Conservation (phyloP, 73 alveolate species). For the Halteria grandinella region DNA sequence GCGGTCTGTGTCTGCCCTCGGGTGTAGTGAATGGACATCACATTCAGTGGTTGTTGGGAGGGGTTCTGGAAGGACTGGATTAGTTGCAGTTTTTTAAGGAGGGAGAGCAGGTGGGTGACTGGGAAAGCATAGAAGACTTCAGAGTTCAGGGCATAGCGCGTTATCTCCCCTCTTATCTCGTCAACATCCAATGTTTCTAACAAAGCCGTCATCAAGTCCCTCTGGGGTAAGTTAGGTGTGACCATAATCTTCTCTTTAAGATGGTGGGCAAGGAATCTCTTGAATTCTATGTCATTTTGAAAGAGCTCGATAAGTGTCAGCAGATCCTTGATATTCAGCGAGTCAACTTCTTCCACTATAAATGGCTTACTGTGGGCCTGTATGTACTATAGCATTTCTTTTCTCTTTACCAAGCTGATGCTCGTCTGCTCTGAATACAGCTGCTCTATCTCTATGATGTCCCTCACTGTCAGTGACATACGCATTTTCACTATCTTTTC, state of each 20-base stretch:
- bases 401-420: no score
- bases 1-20: no score
- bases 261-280: slow-evolving; percentile 7
- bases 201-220: slow-evolving; percentile 15
- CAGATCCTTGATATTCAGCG: not conserved
- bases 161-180: slow-evolving; percentile 8
- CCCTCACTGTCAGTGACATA: no score
- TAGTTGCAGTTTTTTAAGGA: not conserved
- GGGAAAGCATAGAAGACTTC: slow-evolving; percentile 31
- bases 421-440: no score
- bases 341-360: slow-evolving; percentile 19
- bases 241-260: slow-evolving; percentile 15
- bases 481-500: no score
- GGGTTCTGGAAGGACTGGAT: no score
- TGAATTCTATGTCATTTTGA: slow-evolving; percentile 4
- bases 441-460: no score
- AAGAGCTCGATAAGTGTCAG: not conserved
- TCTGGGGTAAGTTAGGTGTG: not conserved
- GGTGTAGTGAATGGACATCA: no score
- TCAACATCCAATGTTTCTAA: not conserved
- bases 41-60: no score
- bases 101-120: not conserved
- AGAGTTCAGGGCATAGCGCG: not conserved
- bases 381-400: no score
- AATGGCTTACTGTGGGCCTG: no score